Conservation (phyloP, 75 land plant species). For the Cunninghamia lanceolata region DNA sequence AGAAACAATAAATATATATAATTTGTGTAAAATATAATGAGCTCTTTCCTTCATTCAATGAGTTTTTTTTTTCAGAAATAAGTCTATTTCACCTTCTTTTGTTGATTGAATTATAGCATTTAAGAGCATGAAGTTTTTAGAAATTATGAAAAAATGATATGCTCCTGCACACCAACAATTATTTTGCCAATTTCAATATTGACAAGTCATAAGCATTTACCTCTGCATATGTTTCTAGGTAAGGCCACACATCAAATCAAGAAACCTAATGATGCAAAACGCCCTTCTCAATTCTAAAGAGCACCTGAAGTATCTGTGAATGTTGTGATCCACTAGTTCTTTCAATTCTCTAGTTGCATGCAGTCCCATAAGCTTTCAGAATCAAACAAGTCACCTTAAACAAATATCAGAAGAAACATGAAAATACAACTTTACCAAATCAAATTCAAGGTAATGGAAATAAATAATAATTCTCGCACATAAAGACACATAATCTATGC, state of each 20-base stretch:
- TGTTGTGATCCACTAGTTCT: too few species aligned
- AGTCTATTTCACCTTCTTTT: background rate
- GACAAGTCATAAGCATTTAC: too few species aligned
- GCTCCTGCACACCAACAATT: background rate
- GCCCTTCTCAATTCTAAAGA: slow-evolving; percentile 60
- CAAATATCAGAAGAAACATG: background rate
- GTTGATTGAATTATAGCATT: background rate
- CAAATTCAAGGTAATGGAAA: too few species aligned
- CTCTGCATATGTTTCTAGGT: too few species aligned
- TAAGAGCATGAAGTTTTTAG: background rate
- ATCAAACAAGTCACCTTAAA: slow-evolving; percentile 64
- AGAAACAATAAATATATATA: background rate
- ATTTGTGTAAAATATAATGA: background rate
- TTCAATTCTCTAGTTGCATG: slow-evolving; percentile 64
- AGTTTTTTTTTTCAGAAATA: background rate
- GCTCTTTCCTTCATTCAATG: background rate
- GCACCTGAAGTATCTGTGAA: slow-evolving; percentile 53
- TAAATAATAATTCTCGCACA: background rate
- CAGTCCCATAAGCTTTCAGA: slow-evolving; percentile 64
- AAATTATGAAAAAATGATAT: background rate
- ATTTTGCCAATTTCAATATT: background rate
- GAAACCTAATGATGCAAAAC: slow-evolving; percentile 61
- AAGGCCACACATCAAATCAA: too few species aligned
- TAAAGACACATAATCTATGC: background rate
- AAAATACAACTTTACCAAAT: background rate